Evolutionary conservation across 805 yeast genomes (phyloP).

Genomic region (Ogataea salicorniae): DNA sequence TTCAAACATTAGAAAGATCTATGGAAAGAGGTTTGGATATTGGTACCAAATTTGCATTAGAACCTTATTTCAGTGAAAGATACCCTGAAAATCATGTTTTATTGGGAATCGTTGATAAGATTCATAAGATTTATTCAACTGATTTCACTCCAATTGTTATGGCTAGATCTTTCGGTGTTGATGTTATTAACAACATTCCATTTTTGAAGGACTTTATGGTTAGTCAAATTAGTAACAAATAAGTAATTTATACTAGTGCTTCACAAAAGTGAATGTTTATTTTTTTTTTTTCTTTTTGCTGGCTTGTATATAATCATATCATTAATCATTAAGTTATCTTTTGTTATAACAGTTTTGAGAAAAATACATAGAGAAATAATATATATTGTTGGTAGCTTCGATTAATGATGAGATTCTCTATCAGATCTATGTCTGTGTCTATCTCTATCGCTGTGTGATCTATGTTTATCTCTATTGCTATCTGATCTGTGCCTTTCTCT

Average conservation of each 20-base stretch:
- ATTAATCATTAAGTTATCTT: no score
- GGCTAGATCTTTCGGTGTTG: slow-evolving; percentile 71
- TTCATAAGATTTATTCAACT: slow-evolving; percentile 80
- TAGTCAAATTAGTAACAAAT: slow-evolving; percentile 34
- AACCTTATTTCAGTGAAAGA: slow-evolving; percentile 81
- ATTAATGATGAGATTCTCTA: not conserved
- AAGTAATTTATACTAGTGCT: not conserved
- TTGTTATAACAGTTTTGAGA: no score
- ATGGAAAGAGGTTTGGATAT: slow-evolving; percentile 78
- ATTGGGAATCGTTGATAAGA: slow-evolving; percentile 84
- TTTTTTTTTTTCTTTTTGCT: no score
- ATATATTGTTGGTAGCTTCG: not conserved
- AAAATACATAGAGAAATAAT: no score
- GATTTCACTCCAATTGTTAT: slow-evolving; percentile 70
- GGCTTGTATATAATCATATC: no score
- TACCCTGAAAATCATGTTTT: slow-evolving; percentile 75
- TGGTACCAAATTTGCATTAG: slow-evolving; percentile 75
- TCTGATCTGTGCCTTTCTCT: not conserved
- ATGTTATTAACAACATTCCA: slow-evolving; percentile 55
- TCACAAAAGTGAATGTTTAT: no score
- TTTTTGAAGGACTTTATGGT: slow-evolving; percentile 69
- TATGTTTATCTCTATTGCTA: not conserved
- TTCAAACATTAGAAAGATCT: slow-evolving; percentile 65
- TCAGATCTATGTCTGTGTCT: not conserved
- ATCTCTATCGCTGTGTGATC: not conserved